phyloP scores from a whole-genome alignment of 129 eudicot species.

The Flaveria brownii region DNA sequence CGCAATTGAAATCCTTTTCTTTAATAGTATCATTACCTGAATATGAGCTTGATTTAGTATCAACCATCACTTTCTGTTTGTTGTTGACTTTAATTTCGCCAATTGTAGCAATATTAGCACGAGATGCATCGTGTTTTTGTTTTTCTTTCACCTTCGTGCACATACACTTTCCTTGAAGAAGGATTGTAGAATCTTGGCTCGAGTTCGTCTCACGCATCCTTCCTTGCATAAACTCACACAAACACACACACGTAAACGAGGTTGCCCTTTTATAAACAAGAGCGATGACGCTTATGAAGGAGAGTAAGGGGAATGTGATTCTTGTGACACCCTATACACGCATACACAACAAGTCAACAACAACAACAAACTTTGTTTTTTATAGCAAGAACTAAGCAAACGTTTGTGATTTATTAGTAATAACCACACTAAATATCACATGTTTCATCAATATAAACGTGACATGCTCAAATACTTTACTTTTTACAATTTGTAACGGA shows the following conservation, averaged over 20 bases:
- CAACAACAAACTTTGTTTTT: slow-evolving; percentile 23
- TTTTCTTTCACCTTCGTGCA: slow-evolving; percentile 9
- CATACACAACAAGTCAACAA: not conserved
- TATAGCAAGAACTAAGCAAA: slow-evolving; percentile 3
- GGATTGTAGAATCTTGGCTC: slow-evolving; percentile 5
- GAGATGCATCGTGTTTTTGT: slow-evolving; percentile 13
- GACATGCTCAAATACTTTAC: slow-evolving; percentile 1
- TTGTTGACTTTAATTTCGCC: no score
- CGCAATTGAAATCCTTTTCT: slow-evolving; percentile 14
- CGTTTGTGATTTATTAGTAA: not conserved
- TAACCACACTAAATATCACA: slow-evolving; percentile 10
- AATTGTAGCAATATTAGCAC: not conserved
- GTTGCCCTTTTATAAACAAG: not conserved
- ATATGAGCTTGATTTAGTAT: slow-evolving; percentile 5
- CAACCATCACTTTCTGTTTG: no score
- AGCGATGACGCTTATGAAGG: not conserved
- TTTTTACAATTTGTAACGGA: slow-evolving; percentile 26
- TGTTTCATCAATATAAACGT: slow-evolving; percentile 19
- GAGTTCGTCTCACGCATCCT: not conserved
- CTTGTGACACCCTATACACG: slow-evolving; percentile 19
- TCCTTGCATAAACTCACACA: not conserved
- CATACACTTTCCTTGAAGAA: slow-evolving; percentile 13
- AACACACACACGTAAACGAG: not conserved
- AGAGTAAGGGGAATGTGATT: slow-evolving; percentile 5
- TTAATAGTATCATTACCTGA: not conserved